These are phyloP conservation scores for Citrus glauca DNA, from an alignment of 345 rosid species.

Conservation along the genomic window DNA sequence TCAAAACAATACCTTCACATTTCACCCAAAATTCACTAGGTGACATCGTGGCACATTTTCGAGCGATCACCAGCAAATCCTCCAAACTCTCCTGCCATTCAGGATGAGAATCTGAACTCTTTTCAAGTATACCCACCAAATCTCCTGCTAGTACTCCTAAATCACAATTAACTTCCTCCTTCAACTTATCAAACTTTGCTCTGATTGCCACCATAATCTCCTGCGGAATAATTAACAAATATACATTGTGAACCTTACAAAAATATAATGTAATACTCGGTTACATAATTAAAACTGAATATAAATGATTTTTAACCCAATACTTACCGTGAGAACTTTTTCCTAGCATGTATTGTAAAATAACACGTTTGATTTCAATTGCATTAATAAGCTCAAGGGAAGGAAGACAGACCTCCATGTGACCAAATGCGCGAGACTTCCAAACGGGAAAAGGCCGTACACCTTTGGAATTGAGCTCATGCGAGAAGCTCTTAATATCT, in stretches of 20 bases:
- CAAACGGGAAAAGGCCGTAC: slow-evolving; percentile 86
- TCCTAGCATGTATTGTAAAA: neutral
- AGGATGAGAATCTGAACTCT: slow-evolving; percentile 52
- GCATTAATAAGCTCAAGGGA: neutral
- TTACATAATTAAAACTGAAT: neutral
- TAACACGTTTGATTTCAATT: neutral
- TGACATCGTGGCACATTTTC: slow-evolving; percentile 77
- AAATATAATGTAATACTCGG: neutral
- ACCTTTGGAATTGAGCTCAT: slow-evolving; percentile 96
- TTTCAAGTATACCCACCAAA: slow-evolving; percentile 76
- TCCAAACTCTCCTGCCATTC: slow-evolving; percentile 75
- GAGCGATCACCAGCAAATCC: slow-evolving; percentile 78
- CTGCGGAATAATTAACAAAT: slow-evolving; percentile 32
- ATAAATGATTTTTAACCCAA: neutral
- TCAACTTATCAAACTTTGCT: slow-evolving; percentile 74
- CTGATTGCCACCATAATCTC: slow-evolving; percentile 81
- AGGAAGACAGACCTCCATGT: slow-evolving; percentile 65
- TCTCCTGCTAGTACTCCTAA: slow-evolving; percentile 88
- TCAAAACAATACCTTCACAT: slow-evolving; percentile 89
- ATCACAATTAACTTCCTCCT: slow-evolving; percentile 92
- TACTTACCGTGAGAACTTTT: neutral
- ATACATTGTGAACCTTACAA: neutral
- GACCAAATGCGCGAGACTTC: slow-evolving; percentile 84
- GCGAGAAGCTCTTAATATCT: slow-evolving; percentile 94
- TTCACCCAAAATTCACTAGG: slow-evolving; percentile 80